These are phyloP conservation scores for Astraeus odoratus DNA, from an alignment of 768 basidiomycete genomes.

Conservation along the genomic window DNA sequence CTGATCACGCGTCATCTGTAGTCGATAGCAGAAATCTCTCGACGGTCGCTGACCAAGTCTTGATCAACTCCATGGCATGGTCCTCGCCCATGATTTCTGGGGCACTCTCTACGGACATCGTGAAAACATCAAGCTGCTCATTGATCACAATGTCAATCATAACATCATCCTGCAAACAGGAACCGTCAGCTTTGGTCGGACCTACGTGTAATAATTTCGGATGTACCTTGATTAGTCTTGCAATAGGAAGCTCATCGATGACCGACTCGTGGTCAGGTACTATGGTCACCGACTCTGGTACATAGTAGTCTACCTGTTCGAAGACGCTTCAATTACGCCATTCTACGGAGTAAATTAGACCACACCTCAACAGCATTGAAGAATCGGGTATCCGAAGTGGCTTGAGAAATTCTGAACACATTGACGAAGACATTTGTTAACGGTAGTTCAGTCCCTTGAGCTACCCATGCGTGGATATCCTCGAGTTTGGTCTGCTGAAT, in stretches of 20 bases:
- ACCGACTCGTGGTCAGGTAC: constrained; percentile 7
- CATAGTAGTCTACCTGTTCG: constrained; percentile 29
- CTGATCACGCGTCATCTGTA: not conserved
- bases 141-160: constrained; percentile 27
- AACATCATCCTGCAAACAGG: constrained; percentile 24
- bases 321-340: not conserved
- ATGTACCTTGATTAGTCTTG: constrained; percentile 22
- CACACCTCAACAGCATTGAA: constrained; percentile 32
- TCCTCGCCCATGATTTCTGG: constrained; percentile 9
- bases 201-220: not conserved
- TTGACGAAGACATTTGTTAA: constrained; percentile 41
- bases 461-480: constrained; percentile 32
- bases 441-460: constrained; percentile 20
- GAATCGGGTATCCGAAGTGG: constrained; percentile 10
- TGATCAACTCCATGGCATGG: constrained; percentile 13
- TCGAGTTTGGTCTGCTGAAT: constrained; percentile 35
- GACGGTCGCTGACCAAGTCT: constrained; percentile 16
- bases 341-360: not conserved
- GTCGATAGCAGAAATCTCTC: constrained; percentile 6
- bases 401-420: constrained; percentile 31
- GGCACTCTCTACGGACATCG: constrained; percentile 18
- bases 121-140: constrained; percentile 11
- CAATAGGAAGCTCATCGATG: constrained; percentile 14
- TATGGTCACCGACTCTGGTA: constrained; percentile 18
- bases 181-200: not conserved